A percentile compares a stretch with the other conserved stretches of the same genome.
phyloP scores from a whole-genome alignment of 495 filamentous ascomycete genomes.

The Podospora bellae-mahoneyi region DNA sequence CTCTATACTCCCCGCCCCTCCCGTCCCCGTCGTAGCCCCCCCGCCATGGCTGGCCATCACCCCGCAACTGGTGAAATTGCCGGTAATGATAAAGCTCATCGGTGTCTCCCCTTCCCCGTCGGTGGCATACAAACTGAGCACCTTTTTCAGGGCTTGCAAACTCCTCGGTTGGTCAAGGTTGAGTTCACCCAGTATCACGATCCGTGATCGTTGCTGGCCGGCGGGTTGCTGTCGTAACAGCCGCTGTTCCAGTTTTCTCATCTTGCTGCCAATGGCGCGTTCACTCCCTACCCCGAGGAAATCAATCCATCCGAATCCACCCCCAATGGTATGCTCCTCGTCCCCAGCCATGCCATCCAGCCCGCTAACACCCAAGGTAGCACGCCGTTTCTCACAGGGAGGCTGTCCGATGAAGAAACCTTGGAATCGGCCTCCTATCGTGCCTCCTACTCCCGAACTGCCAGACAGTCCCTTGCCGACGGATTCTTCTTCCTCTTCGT shows the following conservation, averaged over 20 bases:
- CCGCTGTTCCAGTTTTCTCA: slow-evolving; percentile 69
- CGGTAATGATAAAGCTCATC: slow-evolving; percentile 72
- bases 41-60: slow-evolving; percentile 55
- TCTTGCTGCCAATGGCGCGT: slow-evolving; percentile 72
- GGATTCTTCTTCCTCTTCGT: slow-evolving; percentile 82
- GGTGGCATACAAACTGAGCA: slow-evolving; percentile 67
- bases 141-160: slow-evolving; percentile 70
- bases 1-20: slow-evolving; percentile 72
- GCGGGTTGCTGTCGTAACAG: slow-evolving; percentile 33
- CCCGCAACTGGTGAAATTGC: slow-evolving; percentile 76
- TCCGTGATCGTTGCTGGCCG: slow-evolving; percentile 38
- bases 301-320: slow-evolving; percentile 93
- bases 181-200: slow-evolving; percentile 76
- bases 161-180: slow-evolving; percentile 78
- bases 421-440: slow-evolving; percentile 83
- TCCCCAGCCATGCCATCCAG: slow-evolving; percentile 51
- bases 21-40: slow-evolving; percentile 34
- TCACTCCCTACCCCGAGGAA: slow-evolving; percentile 90
- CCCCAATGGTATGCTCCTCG: slow-evolving; percentile 60
- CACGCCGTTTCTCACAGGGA: slow-evolving; percentile 77
- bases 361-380: slow-evolving; percentile 66
- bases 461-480: slow-evolving; percentile 64
- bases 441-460: slow-evolving; percentile 77
- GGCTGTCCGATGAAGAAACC: slow-evolving; percentile 86
- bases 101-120: slow-evolving; percentile 63